phyloP scores from a whole-genome alignment of 495 filamentous ascomycete genomes.

The Penicillium cosmopolitanum region DNA sequence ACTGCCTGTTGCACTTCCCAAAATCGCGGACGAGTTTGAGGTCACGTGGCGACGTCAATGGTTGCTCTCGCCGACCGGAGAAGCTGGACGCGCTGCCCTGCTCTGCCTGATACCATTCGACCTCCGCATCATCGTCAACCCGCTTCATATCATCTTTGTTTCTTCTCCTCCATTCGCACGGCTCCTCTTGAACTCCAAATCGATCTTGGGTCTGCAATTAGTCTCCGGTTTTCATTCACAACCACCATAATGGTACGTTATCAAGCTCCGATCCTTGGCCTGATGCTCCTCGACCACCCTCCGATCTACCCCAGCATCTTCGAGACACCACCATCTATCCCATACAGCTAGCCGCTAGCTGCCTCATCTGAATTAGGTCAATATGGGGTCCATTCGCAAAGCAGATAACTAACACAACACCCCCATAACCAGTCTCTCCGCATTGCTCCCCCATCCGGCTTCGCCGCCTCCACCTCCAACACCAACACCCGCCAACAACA shows the following conservation, averaged over 20 bases:
- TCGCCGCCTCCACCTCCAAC: slow-evolving; percentile 61
- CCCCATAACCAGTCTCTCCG: slow-evolving; percentile 73
- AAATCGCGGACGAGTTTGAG: slow-evolving; percentile 18
- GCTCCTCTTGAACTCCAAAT: neutral
- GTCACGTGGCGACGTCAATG: slow-evolving; percentile 39
- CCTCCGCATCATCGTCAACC: slow-evolving; percentile 25
- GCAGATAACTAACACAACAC: slow-evolving; percentile 19
- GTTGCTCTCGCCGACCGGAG: slow-evolving; percentile 32
- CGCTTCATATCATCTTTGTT: slow-evolving; percentile 13
- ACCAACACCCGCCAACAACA: slow-evolving; percentile 51
- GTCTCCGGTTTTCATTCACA: slow-evolving; percentile 7
- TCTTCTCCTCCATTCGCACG: slow-evolving; percentile 3
- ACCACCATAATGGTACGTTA: slow-evolving; percentile 41
- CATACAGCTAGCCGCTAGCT: neutral
- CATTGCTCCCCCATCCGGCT: slow-evolving; percentile 69
- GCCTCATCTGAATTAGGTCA: neutral
- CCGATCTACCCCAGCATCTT: slow-evolving; percentile 9
- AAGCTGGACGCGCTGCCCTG: slow-evolving; percentile 43
- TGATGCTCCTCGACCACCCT: slow-evolving; percentile 19
- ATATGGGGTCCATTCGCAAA: neutral
- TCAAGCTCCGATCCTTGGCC: slow-evolving; percentile 25
- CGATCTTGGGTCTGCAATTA: neutral
- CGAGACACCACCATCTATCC: neutral
- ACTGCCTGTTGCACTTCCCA: neutral
- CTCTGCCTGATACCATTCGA: slow-evolving; percentile 36